phyloP scores from a whole-genome alignment of 768 basidiomycete species.

The Arthromyces matolae region DNA sequence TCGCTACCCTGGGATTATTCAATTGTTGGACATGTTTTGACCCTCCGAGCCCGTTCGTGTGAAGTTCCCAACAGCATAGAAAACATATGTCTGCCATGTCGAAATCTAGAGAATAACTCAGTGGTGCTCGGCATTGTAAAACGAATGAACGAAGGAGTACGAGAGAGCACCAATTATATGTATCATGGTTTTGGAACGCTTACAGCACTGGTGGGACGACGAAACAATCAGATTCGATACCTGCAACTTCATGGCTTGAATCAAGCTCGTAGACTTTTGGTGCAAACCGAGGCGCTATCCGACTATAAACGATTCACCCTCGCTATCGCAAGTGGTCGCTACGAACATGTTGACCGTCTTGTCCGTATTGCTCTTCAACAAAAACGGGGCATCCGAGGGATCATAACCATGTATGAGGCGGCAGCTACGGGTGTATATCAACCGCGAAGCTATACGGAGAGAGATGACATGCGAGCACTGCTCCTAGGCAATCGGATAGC shows the following conservation, averaged over 20 bases:
- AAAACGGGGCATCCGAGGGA: background rate
- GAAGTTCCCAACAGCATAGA: background rate
- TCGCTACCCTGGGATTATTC: conserved; percentile 22
- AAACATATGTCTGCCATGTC: background rate
- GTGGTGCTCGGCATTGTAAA: conserved; percentile 12
- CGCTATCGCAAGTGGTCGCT: conserved; percentile 22
- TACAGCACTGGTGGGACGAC: background rate
- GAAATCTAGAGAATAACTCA: background rate
- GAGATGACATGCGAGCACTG: conserved; percentile 17
- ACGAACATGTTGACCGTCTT: conserved; percentile 14
- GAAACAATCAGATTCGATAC: conserved; percentile 3
- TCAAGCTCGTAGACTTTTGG: conserved; percentile 15
- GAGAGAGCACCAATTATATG: conserved; percentile 11
- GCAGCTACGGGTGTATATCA: conserved; percentile 12
- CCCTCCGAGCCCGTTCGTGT: background rate
- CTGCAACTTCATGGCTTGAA: conserved; percentile 8
- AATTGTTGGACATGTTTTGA: background rate
- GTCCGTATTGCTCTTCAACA: conserved; percentile 12
- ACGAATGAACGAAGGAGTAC: conserved; percentile 5
- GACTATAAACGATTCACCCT: conserved; percentile 20
- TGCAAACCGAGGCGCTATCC: conserved; percentile 8
- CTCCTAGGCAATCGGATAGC: conserved; percentile 21
- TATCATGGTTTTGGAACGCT: conserved; percentile 17
- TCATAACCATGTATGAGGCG: background rate
- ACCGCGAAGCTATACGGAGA: conserved; percentile 21